Evolutionary conservation across 257 asterid species (phyloP).

Genomic region (Solanum phureja): DNA sequence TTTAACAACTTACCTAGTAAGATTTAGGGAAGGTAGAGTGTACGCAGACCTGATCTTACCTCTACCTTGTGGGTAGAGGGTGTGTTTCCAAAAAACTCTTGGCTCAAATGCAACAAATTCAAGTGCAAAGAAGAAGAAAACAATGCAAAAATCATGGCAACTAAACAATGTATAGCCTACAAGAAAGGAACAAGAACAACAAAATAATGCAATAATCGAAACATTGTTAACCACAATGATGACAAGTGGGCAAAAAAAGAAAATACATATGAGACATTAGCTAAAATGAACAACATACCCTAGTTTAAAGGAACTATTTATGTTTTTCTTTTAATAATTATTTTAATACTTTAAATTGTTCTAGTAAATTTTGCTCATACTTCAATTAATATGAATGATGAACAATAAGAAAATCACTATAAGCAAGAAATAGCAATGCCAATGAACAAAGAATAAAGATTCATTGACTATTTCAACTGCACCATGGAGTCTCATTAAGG

Average conservation of each 20-base stretch:
- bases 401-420: neutral
- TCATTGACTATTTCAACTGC: neutral
- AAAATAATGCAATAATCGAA: no score
- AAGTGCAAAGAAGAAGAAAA: no score
- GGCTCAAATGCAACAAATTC: neutral
- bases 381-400: neutral
- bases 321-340: neutral
- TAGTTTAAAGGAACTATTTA: no score
- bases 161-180: no score
- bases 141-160: no score
- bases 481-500: neutral
- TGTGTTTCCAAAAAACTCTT: fast-evolving
- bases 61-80: neutral
- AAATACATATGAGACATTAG: no score
- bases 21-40: no score
- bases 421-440: neutral
- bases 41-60: fast-evolving
- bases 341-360: neutral
- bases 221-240: no score
- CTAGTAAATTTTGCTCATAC: neutral
- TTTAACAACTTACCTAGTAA: neutral
- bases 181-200: no score
- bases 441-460: neutral
- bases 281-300: no score
- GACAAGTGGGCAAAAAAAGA: no score